These are phyloP conservation scores for Fusarium metavorans DNA, from an alignment of 2,329 filamentous ascomycete species.

Conservation along the genomic window DNA sequence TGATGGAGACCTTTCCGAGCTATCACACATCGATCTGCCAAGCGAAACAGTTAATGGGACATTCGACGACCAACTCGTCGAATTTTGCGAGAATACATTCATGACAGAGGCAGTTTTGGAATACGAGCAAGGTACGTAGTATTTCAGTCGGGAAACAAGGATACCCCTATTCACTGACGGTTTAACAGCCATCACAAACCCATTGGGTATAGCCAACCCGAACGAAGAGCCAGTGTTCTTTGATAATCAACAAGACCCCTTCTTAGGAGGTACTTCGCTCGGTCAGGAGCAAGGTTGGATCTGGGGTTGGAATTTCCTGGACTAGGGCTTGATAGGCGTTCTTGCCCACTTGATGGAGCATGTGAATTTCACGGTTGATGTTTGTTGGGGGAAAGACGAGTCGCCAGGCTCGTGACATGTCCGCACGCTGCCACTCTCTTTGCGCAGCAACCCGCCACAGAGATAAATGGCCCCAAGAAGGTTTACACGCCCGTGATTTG, in stretches of 20 bases:
- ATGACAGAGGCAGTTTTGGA: constrained; percentile 1
- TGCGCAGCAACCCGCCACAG: neutral
- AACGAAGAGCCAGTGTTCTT: neutral
- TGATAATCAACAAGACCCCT: neutral
- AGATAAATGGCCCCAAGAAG: neutral
- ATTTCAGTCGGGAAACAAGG: neutral
- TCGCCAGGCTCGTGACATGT: neutral
- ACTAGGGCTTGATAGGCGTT: neutral
- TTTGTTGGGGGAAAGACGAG: neutral
- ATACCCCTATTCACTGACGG: neutral
- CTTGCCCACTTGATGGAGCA: neutral
- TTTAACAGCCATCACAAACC: neutral
- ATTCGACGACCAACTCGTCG: neutral
- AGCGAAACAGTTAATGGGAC: neutral
- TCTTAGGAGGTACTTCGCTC: neutral
- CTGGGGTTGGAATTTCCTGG: constrained; percentile 16
- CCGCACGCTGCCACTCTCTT: neutral
- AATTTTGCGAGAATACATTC: constrained; percentile 12
- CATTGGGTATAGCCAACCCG: neutral
- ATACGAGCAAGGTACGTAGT: neutral
- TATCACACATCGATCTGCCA: neutral
- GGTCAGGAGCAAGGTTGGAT: constrained; percentile 27
- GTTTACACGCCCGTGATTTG: neutral
- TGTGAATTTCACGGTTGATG: neutral
- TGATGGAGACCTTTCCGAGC: neutral